A percentile compares a stretch with the other conserved stretches of the same genome.
Conservation (phyloP, 495 filamentous ascomycete genomes). For the Hyaloscypha hepaticicola region DNA sequence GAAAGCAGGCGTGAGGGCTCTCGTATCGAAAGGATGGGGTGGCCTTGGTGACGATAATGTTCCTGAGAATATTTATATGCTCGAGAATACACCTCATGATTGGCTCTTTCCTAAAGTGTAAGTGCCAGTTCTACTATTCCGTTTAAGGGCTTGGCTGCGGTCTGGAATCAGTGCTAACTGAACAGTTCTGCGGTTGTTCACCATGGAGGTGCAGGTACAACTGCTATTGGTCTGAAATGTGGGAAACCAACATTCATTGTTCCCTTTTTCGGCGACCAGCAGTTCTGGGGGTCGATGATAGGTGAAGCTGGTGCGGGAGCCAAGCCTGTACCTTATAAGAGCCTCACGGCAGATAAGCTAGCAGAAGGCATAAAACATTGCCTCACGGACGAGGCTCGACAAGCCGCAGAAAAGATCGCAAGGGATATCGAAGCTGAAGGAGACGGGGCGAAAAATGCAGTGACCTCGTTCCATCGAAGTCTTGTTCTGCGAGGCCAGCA, state of each 20-base stretch:
- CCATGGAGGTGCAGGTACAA: slow-evolving; percentile 67
- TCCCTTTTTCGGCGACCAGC: slow-evolving; percentile 72
- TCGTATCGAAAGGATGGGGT: slow-evolving; percentile 68
- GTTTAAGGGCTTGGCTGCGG: background rate
- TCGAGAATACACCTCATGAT: slow-evolving; percentile 67
- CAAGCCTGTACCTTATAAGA: slow-evolving; percentile 69
- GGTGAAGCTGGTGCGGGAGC: slow-evolving; percentile 64
- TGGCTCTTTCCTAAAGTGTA: slow-evolving; percentile 62
- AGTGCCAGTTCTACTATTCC: background rate
- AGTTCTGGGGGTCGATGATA: slow-evolving; percentile 81
- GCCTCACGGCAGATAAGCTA: slow-evolving; percentile 59
- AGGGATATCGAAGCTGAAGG: slow-evolving; percentile 64
- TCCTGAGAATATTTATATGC: slow-evolving; percentile 59
- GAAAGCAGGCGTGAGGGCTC: slow-evolving; percentile 56
- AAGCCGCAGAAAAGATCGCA: slow-evolving; percentile 59
- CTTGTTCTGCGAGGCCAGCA: slow-evolving; percentile 54
- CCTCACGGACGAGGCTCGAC: slow-evolving; percentile 54
- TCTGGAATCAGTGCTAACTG: background rate
- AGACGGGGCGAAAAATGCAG: slow-evolving; percentile 71
- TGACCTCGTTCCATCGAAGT: slow-evolving; percentile 65
- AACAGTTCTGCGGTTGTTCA: slow-evolving; percentile 53
- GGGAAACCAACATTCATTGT: slow-evolving; percentile 66
- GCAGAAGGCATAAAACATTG: slow-evolving; percentile 69
- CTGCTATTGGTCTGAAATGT: slow-evolving; percentile 62
- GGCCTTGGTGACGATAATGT: slow-evolving; percentile 57